Base-by-base conservation (phyloP, 352 stramenopile species). In the Phytophthora podocarpi region DNA sequence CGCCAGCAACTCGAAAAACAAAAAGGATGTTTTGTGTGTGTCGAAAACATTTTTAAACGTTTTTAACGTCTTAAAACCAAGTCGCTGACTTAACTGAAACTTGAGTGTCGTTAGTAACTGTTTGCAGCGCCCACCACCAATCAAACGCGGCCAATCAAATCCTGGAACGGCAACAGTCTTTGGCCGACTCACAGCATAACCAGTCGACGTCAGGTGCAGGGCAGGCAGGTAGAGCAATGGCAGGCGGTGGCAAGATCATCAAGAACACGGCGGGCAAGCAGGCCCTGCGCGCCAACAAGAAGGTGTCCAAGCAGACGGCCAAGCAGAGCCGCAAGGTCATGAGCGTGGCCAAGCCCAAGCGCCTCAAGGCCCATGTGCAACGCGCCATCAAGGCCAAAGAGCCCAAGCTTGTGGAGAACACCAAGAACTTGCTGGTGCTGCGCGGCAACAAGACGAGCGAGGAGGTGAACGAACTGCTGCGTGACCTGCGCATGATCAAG, bases 371-470 rank as follows among this genome's bases (percentile, higher is more conserved):
- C 11, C 74, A 89, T 66, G 82, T 96, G 55, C 70, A 82, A 55
- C 85, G 90, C 36, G 82, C 82, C 20, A 76, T 96, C 54, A 95
- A 96, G 76, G 79, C 85, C 62, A 95, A 92, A 56, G 91, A 93
- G 67, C 78, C 91, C n/a, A 97, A 97, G 66, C 70, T 97, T 20
- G 85, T 94, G 41, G 91, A 97, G 55, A 96, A 97, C 75, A 93
- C 87, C 39, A 97, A 97, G 85, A 81, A 87, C 50, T 62, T 94
- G 60, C 79, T 97, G 20, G 82, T 96, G 30, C 72, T 97, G 72
- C 85, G 89, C 40, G 89, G 89, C 55, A 96, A 95, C 72, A 97
- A 96, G 73, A 96, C 89, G 7, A 96, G 64, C 57, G 82, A 97
- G 45, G 65, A 85, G 41, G 78, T 96, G 15, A 91, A 92, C 60